These are phyloP conservation scores for Batkoa obscura DNA, from an alignment of 371 early-diverging fungal species.

Conservation along the genomic window DNA sequence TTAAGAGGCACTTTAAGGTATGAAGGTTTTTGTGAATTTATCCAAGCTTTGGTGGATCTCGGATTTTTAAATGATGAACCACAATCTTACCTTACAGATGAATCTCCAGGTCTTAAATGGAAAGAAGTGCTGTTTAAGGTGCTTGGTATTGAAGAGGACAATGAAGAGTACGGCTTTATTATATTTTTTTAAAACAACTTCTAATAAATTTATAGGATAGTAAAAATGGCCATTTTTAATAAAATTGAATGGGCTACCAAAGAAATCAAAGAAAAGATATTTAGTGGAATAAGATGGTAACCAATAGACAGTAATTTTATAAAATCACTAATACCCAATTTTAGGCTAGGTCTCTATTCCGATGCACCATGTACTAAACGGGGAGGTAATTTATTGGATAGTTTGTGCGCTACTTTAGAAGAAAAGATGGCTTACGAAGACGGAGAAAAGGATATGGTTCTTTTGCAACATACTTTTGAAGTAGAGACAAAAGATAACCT, in stretches of 20 bases:
- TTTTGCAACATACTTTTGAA: slow-evolving; percentile 73
- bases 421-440: slow-evolving; percentile 42
- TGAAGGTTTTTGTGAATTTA: neutral
- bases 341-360: slow-evolving; percentile 4
- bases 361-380: neutral
- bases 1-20: slow-evolving; percentile 73
- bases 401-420: slow-evolving; percentile 51
- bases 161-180: slow-evolving; percentile 16
- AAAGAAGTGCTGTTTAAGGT: slow-evolving; percentile 11
- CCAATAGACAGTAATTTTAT: slow-evolving; percentile 9
- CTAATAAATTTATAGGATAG: neutral
- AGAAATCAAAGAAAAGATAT: neutral
- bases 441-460: slow-evolving; percentile 70
- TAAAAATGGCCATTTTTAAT: slow-evolving; percentile 7
- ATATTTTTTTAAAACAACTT: slow-evolving; percentile 10
- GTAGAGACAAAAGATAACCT: slow-evolving; percentile 28
- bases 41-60: slow-evolving; percentile 28
- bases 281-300: slow-evolving; percentile 4
- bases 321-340: neutral
- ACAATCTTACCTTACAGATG: slow-evolving; percentile 32
- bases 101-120: slow-evolving; percentile 52
- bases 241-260: slow-evolving; percentile 1
- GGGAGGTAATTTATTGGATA: slow-evolving; percentile 33
- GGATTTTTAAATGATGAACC: slow-evolving; percentile 77
- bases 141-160: neutral